Conservation (phyloP, 2,329 filamentous ascomycete species). For the Microsporum audouinii region DNA sequence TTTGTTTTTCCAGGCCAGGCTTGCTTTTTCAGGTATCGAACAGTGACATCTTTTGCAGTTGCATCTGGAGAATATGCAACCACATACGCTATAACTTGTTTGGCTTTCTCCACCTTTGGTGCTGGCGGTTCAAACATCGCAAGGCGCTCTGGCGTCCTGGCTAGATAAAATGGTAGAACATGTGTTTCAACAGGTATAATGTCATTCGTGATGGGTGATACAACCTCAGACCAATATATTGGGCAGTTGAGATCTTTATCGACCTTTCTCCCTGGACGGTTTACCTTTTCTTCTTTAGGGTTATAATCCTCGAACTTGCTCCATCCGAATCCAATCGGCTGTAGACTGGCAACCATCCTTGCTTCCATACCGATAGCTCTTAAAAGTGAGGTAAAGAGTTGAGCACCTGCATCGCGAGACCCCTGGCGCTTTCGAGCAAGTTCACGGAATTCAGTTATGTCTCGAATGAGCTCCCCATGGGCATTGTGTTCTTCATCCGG, state of each 20-base stretch:
- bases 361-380: conserved; percentile 71
- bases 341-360: conserved; percentile 71
- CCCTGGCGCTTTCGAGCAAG: conserved; percentile 61
- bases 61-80: conserved; percentile 73
- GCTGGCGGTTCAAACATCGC: conserved; percentile 73
- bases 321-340: conserved; percentile 83
- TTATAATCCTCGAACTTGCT: conserved; percentile 73
- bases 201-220: conserved; percentile 69
- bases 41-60: conserved; percentile 87
- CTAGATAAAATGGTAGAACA: conserved; percentile 54
- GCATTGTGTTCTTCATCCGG: conserved; percentile 49
- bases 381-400: conserved; percentile 78
- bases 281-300: conserved; percentile 20
- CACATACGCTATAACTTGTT: conserved; percentile 83
- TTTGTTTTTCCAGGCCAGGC: conserved; percentile 83
- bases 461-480: conserved; percentile 67
- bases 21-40: conserved; percentile 73
- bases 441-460: conserved; percentile 55
- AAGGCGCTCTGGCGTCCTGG: conserved; percentile 59
- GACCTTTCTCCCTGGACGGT: conserved; percentile 32
- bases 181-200: conserved; percentile 70
- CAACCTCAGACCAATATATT: conserved; percentile 84
- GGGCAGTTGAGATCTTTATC: conserved; percentile 72
- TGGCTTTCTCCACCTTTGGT: conserved; percentile 68
- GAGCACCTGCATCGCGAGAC: conserved; percentile 75